A percentile compares a stretch with the other conserved stretches of the same genome.
Evolutionary conservation across 2,329 filamentous ascomycete species (phyloP).

Genomic region (Drechslerella stenobrocha): DNA sequence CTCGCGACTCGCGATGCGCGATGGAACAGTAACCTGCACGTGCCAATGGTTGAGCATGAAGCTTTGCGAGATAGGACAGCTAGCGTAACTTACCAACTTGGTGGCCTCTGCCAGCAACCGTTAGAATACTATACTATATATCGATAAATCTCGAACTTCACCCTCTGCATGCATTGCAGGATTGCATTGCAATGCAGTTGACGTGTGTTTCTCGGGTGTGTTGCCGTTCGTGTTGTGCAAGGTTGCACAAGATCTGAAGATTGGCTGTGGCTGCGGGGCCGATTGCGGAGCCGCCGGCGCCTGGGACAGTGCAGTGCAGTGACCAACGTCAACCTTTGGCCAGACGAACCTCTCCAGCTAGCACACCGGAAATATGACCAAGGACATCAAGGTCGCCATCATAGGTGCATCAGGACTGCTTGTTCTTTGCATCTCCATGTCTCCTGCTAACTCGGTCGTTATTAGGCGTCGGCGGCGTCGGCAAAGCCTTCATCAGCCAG

Average conservation of each 20-base stretch:
- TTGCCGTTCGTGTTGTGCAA: constrained; percentile 42
- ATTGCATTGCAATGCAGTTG: too few relatives aligned
- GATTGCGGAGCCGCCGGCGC: constrained; percentile 38
- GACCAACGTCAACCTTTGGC: constrained; percentile 4
- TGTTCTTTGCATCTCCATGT: neutral
- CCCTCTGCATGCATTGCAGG: too few relatives aligned
- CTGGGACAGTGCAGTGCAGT: constrained; percentile 17
- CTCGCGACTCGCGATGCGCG: neutral
- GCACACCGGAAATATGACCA: constrained; percentile 22
- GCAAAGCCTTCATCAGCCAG: constrained; percentile 85
- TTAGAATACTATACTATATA: too few relatives aligned
- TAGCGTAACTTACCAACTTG: too few relatives aligned
- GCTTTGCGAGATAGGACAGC: too few relatives aligned
- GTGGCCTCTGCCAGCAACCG: neutral
- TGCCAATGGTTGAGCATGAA: too few relatives aligned
- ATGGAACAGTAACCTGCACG: neutral
- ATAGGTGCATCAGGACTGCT: constrained; percentile 33
- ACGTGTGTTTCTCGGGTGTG: constrained; percentile 8
- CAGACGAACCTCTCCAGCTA: neutral
- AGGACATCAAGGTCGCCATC: constrained; percentile 46
- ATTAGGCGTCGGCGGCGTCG: constrained; percentile 85
- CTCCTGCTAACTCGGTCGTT: neutral
- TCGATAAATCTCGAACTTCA: too few relatives aligned
- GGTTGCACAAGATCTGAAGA: constrained; percentile 37
- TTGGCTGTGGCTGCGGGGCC: constrained; percentile 1